A percentile compares a stretch with the other conserved stretches of the same genome.
Evolutionary conservation across 140 eudicot species (phyloP).

Genomic region (Ambrosia hybrid): DNA sequence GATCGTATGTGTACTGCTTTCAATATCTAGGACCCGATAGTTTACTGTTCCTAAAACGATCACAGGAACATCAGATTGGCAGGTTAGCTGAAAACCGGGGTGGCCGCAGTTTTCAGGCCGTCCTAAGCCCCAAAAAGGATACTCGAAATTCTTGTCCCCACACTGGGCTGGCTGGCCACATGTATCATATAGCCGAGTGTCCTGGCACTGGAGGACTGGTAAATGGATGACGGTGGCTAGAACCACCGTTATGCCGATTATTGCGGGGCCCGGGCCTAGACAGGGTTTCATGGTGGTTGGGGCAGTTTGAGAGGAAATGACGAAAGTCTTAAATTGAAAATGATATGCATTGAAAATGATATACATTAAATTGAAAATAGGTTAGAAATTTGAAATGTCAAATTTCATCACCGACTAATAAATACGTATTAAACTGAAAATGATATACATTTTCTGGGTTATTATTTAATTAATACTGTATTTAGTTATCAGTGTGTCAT

Average conservation of each 20-base stretch:
- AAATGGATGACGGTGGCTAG: conserved; percentile 15
- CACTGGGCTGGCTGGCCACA: conserved; percentile 36
- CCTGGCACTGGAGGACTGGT: conserved; percentile 20
- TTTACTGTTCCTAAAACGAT: conserved; percentile 9
- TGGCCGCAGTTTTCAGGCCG: conserved; percentile 46
- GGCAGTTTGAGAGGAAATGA: too few species aligned
- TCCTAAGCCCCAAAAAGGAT: conserved; percentile 54
- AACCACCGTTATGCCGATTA: conserved; percentile 18
- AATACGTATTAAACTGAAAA: too few species aligned
- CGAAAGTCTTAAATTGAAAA: too few species aligned
- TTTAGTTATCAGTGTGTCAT: too few species aligned
- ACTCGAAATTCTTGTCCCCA: conserved; percentile 29
- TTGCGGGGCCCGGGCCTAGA: not conserved
- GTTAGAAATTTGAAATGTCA: too few species aligned
- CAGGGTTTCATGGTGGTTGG: conserved; percentile 29
- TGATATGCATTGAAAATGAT: too few species aligned
- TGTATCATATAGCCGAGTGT: conserved; percentile 15
- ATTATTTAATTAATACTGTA: too few species aligned
- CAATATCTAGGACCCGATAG: conserved; percentile 31
- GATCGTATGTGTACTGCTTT: conserved; percentile 1
- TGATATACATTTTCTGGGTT: too few species aligned
- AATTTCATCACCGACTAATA: too few species aligned
- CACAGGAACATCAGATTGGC: conserved; percentile 24
- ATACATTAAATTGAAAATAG: too few species aligned
- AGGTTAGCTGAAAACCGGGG: conserved; percentile 37